Evolutionary conservation across 345 rosid genomes (phyloP), one percentile per base, ranked within the genome.

Genomic region (Erodium maritimum): DNA sequence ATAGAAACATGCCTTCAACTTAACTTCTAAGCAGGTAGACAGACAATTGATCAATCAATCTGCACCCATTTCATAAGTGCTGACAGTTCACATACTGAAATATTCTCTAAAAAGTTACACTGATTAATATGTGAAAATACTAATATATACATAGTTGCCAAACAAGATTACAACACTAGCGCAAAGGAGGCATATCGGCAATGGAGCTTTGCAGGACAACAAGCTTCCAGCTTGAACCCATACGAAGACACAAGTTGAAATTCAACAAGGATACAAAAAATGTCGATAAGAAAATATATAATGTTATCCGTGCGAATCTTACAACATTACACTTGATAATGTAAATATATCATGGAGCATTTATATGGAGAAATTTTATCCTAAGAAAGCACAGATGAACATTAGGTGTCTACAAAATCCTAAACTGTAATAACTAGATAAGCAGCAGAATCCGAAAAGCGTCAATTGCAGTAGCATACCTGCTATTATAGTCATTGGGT

Each of bases 401-500:
- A 42, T 4, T 29, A 9, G 5, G 17, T 42, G 17, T 42, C 48
- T 42, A 42, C 48, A 7, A 12, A 14, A 42, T 16, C 12, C 16
- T 3, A 42, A 3, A 42, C 2, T 42, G 14, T 42, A 42, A 7
- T 42, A 7, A 10, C 14, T 20, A 3, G 10, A 20, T 33, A 50
- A 3, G 3, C 48, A 55, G 9, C 21, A 19, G 21, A 19, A 5
- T 10, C 14, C n/a, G n/a, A 19, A 14, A 23, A 24, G 0, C 42
- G 37, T 29, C 37, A 29, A 29, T 29, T 29, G 9, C 19, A 52
- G 23, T 46, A 34, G 0, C 58, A 59, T 58, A 86, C 98, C 98
- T 64, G 93, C 77, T 64, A 88, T 88, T 17, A 91, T 88, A 3
- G 98, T 91, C 96, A 91, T 91, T 10, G 98, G 98, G 65, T 91